phyloP scores from a whole-genome alignment of 2,329 filamentous ascomycete species.

The Cladosporium sp. region DNA sequence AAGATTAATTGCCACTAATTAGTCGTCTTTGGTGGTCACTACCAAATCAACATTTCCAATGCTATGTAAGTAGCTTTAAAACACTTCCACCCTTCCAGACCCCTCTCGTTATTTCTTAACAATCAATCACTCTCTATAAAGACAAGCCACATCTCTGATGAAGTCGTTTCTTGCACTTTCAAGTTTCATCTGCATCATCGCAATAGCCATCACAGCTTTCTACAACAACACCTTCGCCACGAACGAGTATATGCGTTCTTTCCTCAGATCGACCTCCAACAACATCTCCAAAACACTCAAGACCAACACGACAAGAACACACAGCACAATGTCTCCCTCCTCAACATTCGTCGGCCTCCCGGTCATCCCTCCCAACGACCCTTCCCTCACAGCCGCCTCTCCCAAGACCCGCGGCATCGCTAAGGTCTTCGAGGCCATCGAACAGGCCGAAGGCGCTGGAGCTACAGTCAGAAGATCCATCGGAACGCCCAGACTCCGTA shows the following conservation, averaged over 20 bases:
- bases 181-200: constrained; percentile 45
- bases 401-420: constrained; percentile 73
- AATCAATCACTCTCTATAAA: constrained; percentile 34
- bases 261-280: constrained; percentile 33
- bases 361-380: constrained; percentile 47
- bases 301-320: constrained; percentile 35
- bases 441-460: constrained; percentile 85
- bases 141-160: constrained; percentile 36
- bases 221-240: constrained; percentile 31
- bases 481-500: constrained; percentile 76
- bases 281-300: constrained; percentile 28
- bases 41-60: constrained; percentile 12
- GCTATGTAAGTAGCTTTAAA: constrained; percentile 6
- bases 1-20: background rate
- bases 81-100: constrained; percentile 8
- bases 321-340: constrained; percentile 33
- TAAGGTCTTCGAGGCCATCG: constrained; percentile 78
- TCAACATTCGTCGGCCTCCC: constrained; percentile 49
- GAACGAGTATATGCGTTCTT: constrained; percentile 41
- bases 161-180: constrained; percentile 38
- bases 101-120: constrained; percentile 3
- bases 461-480: constrained; percentile 85
- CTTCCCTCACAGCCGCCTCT: constrained; percentile 55
- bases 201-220: constrained; percentile 34
- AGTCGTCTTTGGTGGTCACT: background rate